Evolutionary conservation across 148 eudicot genomes (phyloP).

Genomic region (Bassia scoparia): DNA sequence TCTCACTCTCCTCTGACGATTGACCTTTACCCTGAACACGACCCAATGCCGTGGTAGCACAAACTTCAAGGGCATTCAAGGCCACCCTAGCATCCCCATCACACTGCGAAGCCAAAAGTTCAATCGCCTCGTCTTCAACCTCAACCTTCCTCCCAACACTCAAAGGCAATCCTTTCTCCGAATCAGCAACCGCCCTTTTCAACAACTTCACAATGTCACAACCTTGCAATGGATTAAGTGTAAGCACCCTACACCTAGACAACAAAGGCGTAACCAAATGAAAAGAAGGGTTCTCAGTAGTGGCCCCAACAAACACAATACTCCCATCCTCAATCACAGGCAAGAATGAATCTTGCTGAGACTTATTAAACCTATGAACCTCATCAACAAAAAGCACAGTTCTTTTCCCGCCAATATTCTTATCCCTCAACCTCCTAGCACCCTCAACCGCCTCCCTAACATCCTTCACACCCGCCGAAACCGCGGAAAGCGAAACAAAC

Average conservation of each 20-base stretch:
- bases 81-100: conserved; percentile 94
- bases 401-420: conserved; percentile 32
- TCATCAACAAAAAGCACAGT: conserved; percentile 84
- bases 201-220: conserved; percentile 35
- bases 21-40: conserved; percentile 17
- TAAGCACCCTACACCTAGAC: conserved; percentile 72
- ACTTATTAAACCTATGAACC: conserved; percentile 85
- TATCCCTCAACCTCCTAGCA: conserved; percentile 38
- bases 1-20: neutral
- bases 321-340: conserved; percentile 94
- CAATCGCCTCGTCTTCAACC: conserved; percentile 47
- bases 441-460: conserved; percentile 71
- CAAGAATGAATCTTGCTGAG: conserved; percentile 79
- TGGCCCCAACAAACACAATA: conserved; percentile 79
- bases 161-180: conserved; percentile 39
- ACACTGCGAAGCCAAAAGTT: conserved; percentile 50
- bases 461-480: conserved; percentile 74
- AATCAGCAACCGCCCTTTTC: conserved; percentile 49
- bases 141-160: conserved; percentile 36
- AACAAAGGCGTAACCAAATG: conserved; percentile 81
- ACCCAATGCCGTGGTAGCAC: conserved; percentile 49
- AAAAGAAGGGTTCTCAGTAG: conserved; percentile 91
- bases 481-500: conserved; percentile 69
- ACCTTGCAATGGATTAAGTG: conserved; percentile 46
- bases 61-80: conserved; percentile 63